phyloP scores from a whole-genome alignment of 2,329 filamentous ascomycete genomes.

The Juglanconis juglandina region DNA sequence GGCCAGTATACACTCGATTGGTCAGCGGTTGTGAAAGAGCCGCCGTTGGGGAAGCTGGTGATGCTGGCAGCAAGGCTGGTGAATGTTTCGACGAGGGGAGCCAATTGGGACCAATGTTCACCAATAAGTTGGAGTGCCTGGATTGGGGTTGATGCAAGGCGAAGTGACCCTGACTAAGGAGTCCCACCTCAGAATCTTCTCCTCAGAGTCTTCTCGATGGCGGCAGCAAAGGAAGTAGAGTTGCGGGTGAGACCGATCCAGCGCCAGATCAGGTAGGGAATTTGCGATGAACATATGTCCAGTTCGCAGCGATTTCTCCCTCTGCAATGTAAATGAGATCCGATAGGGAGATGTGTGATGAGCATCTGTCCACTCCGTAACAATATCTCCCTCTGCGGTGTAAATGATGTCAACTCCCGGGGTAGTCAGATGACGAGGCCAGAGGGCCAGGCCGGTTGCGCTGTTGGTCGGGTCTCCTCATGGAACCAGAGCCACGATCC shows the following conservation, averaged over 20 bases:
- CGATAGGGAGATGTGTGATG: background rate
- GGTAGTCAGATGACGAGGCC: background rate
- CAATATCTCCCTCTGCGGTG: background rate
- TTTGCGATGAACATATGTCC: background rate
- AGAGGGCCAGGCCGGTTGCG: background rate
- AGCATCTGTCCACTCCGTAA: background rate
- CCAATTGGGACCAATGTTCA: background rate
- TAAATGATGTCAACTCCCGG: background rate
- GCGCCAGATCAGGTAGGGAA: background rate
- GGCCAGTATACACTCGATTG: too few relatives aligned
- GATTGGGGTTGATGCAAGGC: background rate
- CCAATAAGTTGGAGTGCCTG: background rate
- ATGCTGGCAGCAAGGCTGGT: too few relatives aligned
- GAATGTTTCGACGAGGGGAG: too few relatives aligned
- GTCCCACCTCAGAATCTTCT: background rate
- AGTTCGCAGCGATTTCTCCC: background rate
- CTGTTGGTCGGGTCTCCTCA: background rate
- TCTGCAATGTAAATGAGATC: background rate
- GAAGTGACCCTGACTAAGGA: background rate
- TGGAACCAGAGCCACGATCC: conserved; percentile 2
- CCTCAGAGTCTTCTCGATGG: background rate
- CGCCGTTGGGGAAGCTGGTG: too few relatives aligned
- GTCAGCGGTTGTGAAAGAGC: too few relatives aligned
- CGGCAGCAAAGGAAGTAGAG: background rate
- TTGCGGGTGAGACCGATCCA: background rate